These are phyloP conservation scores for Fusarium zealandicum DNA, from an alignment of 2,329 filamentous ascomycete species.

Conservation along the genomic window DNA sequence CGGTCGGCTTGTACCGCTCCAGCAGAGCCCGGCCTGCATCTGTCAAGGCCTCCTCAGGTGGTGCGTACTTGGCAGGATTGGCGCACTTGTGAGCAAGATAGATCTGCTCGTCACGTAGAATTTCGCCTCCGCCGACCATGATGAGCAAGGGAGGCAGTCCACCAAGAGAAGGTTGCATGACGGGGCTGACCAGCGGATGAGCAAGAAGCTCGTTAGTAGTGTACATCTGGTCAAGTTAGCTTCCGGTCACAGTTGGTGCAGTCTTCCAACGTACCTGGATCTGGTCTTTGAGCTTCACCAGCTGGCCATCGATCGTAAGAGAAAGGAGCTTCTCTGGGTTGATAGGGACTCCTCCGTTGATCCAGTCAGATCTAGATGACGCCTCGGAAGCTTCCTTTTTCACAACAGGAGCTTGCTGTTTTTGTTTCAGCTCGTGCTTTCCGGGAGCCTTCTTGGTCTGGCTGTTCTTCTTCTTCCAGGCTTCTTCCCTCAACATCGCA, in stretches of 20 bases:
- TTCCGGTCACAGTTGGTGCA: neutral
- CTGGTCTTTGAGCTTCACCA: conserved; percentile 83
- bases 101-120: conserved; percentile 92
- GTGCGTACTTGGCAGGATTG: conserved; percentile 78
- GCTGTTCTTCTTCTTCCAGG: conserved; percentile 50
- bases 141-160: conserved; percentile 89
- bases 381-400: conserved; percentile 30
- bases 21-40: conserved; percentile 67
- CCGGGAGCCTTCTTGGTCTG: conserved; percentile 31
- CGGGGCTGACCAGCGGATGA: conserved; percentile 89
- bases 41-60: conserved; percentile 68
- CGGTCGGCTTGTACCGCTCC: conserved; percentile 77
- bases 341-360: conserved; percentile 40
- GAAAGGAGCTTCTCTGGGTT: conserved; percentile 56
- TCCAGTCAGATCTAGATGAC: conserved; percentile 37
- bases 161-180: conserved; percentile 86
- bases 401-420: conserved; percentile 47
- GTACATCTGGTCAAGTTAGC: conserved; percentile 62
- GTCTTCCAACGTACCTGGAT: conserved; percentile 72
- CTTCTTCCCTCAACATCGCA: conserved; percentile 58
- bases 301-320: conserved; percentile 74
- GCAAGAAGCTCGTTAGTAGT: conserved; percentile 84
- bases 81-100: conserved; percentile 95
- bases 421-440: conserved; percentile 40
- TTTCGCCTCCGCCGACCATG: conserved; percentile 85